Conservation (phyloP, 2,329 filamentous ascomycete genomes). For the Aspergillus pseudonomiae region DNA sequence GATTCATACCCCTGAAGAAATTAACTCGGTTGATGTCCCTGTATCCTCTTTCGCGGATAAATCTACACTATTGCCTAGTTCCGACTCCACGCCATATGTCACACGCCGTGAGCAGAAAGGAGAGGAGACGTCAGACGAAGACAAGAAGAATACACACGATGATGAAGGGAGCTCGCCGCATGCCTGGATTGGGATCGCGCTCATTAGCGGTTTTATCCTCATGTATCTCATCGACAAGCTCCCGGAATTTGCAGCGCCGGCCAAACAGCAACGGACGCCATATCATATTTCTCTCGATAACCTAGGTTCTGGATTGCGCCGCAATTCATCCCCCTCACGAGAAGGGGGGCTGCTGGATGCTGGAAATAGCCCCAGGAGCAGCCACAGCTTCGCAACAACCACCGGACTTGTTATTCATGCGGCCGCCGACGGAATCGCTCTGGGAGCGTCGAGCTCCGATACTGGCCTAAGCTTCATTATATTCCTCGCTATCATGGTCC, state of each 20-base stretch:
- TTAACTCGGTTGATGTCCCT: not conserved
- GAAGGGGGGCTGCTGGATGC: conserved; percentile 42
- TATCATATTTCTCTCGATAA: conserved; percentile 89
- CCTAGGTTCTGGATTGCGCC: conserved; percentile 61
- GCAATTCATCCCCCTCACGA: conserved; percentile 44
- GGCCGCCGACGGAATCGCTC: conserved; percentile 89
- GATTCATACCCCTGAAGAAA: conserved; percentile 1
- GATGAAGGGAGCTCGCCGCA: conserved; percentile 56
- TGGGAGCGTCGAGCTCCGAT: conserved; percentile 85
- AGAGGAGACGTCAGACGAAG: conserved; percentile 36
- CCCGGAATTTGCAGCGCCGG: conserved; percentile 70
- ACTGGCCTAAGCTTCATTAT: conserved; percentile 84
- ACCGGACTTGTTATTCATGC: conserved; percentile 95
- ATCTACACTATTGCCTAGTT: not conserved
- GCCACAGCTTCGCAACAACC: conserved; percentile 76
- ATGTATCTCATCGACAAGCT: conserved; percentile 96
- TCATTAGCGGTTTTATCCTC: conserved; percentile 86
- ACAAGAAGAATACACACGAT: conserved; percentile 38
- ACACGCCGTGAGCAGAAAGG: conserved; percentile 27
- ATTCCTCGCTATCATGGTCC: conserved; percentile 94
- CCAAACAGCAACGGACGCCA: conserved; percentile 67
- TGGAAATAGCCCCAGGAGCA: conserved; percentile 30
- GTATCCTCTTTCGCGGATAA: not conserved
- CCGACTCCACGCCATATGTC: conserved; percentile 27
- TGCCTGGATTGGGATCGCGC: conserved; percentile 83